Evolutionary conservation across 2,329 filamentous ascomycete genomes (phyloP), one percentile per base, ranked within the genome.

Genomic region (Penicillium sp.): DNA sequence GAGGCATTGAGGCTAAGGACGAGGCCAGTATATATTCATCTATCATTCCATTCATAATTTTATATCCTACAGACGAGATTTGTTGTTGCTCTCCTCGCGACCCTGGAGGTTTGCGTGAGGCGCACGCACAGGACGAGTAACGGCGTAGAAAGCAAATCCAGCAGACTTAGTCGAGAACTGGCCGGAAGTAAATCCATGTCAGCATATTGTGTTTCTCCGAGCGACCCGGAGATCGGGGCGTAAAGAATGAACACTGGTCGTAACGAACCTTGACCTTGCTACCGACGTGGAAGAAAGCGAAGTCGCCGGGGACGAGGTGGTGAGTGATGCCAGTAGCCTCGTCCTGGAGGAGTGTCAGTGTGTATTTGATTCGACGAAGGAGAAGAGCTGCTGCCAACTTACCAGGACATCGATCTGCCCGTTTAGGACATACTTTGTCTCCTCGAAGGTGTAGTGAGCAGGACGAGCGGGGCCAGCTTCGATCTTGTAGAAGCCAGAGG

Each of bases 111-210:
- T 62, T 13, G 56, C 51, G 37, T 61, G 59, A 3, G 58, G 51
- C 26, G 37, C 24, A 21, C 58, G 53, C 32, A 61, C 32, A 2
- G 59, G 59, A 13, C 59, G 58, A 42, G 59, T 62, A 23, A 62
- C 59, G 8, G 56, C 59, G 23, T 62, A 62, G 43, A 62, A 62
- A 13, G 59, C 59, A 21, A 59, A 37, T 1, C 59, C 59, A 15
- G 41, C 32, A 5, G 59, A 62, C 52, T 61, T 61, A 13, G 58
- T 61, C 7, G 58, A 61, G 50, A 61, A 61, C 58, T 61, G 49
- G 36, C 36, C 36, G 36, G 5, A 46, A 12, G 17, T n/a, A 36
- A 34, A 51, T 24, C 10, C 7, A 44, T 37, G 33, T 52, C 17
- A 54, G 39, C 17, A 21, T 26, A 43, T 46, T n/a, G 9, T 3